Evolutionary conservation across 345 rosid species (phyloP).

Genomic region (Citropsis articulata): DNA sequence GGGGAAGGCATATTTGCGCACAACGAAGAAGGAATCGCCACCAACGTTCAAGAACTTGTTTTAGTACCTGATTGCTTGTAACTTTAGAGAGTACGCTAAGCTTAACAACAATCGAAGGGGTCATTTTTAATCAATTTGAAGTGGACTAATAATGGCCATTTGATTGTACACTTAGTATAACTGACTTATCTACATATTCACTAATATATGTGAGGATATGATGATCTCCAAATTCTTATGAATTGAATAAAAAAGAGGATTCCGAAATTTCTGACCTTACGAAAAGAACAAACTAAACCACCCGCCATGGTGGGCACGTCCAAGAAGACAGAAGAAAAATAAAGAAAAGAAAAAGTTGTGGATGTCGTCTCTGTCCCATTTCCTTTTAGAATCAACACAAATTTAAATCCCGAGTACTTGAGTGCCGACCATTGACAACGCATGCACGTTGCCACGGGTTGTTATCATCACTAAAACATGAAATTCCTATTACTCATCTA

Average conservation of each 20-base stretch:
- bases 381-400: background rate
- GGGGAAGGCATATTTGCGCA: slow-evolving; percentile 6
- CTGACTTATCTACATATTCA: background rate
- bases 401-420: background rate
- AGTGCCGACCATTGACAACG: slow-evolving; percentile 16
- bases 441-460: slow-evolving; percentile 9
- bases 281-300: background rate
- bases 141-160: background rate
- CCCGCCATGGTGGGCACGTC: slow-evolving; percentile 6
- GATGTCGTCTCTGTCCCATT: slow-evolving; percentile 2
- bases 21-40: background rate
- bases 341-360: background rate
- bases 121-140: background rate
- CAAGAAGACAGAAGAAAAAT: too few species aligned
- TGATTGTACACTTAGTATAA: background rate
- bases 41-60: background rate
- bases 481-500: background rate
- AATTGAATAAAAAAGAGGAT: background rate
- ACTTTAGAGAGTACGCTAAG: background rate
- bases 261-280: background rate
- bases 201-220: background rate
- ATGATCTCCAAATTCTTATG: background rate
- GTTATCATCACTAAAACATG: background rate
- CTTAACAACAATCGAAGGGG: background rate
- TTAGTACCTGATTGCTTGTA: background rate